Evolutionary conservation across 139 green algal species (phyloP), one percentile per base, ranked within the genome.

Genomic region (Chloropicon primus): DNA sequence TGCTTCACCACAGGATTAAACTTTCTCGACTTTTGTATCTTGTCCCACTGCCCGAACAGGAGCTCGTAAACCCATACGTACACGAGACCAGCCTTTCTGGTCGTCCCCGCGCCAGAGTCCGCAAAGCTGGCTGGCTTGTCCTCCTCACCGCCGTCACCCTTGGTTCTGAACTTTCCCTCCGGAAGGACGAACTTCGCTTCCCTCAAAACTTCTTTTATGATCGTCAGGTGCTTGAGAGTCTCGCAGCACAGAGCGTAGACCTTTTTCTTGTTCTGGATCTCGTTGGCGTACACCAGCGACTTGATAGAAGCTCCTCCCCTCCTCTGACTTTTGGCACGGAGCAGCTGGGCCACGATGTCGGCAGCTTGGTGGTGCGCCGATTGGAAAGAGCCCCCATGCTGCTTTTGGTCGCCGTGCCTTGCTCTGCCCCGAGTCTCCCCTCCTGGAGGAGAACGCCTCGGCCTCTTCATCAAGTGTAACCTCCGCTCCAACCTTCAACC

Each of bases 191-290:
- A 62, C 41, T 73, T 73, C 10, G 75, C 81, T 1, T 23, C 3
- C 24, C 76, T 74, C 72, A 94, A 26, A 27, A 96, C n/a, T 24
- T 82, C 41, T 71, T 84, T 80, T 24, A 96, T 74, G 54, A 94
- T 25, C 22, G 74, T 74, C 29, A 89, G 78, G 54, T 92, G 82
- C 80, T 90, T 91, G 25, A 98, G 83, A 0, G 91, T 91, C 78
- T 98, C 82, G 76, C 88, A 92, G 0, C 89, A 94, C 10, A 98
- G 87, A 2, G 92, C 93, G 80, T 94, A 92, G 0, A 90, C 93
- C 23, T 94, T 90, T 79, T 93, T 93, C 80, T 98, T 97, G 29
- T 86, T 82, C 1, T 80, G 29, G 17, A 96, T 81, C 28, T 90
- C 75, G 0, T 85, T 84, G 10, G 87, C 92, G 24, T 97, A 83